Evolutionary conservation across 1,284 basidiomycete species (phyloP).

Genomic region (Rugosomyces carneus): DNA sequence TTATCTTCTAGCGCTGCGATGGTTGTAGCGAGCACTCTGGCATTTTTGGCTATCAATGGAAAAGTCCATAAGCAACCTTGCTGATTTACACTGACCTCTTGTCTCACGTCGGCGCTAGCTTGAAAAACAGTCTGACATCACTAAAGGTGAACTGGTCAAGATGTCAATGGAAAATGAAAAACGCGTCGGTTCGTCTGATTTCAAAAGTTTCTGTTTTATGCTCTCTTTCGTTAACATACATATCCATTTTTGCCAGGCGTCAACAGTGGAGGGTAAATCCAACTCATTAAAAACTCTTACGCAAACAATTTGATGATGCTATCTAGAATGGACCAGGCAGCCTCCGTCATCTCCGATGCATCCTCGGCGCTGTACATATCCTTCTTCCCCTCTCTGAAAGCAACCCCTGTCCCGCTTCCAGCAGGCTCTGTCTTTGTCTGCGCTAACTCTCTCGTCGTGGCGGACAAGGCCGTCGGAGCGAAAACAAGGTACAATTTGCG

Average conservation of each 20-base stretch:
- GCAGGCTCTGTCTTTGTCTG: constrained; percentile 62
- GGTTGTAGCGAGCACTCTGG: constrained; percentile 77
- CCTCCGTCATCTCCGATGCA: constrained; percentile 68
- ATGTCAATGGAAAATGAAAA: constrained; percentile 81
- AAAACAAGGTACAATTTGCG: constrained; percentile 81
- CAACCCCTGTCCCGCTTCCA: constrained; percentile 55
- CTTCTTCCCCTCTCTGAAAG: constrained; percentile 73
- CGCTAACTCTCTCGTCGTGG: constrained; percentile 81
- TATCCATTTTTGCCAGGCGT: constrained; percentile 36
- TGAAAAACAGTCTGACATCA: too few species aligned
- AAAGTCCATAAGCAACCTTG: too few species aligned
- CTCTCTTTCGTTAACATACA: constrained; percentile 3
- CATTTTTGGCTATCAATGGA: constrained; percentile 71
- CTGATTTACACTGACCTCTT: too few species aligned
- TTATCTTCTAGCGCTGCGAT: constrained; percentile 82
- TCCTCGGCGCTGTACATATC: constrained; percentile 72
- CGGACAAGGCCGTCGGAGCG: constrained; percentile 74
- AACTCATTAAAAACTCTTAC: neutral
- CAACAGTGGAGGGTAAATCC: constrained; percentile 65
- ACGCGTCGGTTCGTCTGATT: constrained; percentile 54
- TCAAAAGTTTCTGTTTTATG: too few species aligned
- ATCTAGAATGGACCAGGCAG: constrained; percentile 76
- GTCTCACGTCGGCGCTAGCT: too few species aligned
- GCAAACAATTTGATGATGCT: neutral
- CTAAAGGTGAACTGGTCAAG: constrained; percentile 67